Conservation (phyloP, 495 filamentous ascomycete genomes). For the Bathelium albidoporum region DNA sequence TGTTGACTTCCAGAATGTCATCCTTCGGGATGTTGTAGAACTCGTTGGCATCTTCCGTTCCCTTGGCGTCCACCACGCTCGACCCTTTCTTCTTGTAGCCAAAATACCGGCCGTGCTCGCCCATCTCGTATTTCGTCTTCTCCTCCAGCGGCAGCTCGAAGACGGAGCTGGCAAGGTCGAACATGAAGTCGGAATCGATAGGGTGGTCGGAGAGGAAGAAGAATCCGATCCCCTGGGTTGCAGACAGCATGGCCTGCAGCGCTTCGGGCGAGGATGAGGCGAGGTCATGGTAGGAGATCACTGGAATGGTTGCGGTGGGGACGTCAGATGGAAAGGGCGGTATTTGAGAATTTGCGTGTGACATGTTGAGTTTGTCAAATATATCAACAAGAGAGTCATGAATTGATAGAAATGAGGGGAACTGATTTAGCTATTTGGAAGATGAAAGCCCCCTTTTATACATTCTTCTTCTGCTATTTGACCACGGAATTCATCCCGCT, state of each 20-base stretch:
- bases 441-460: too few relatives aligned
- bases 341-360: not conserved
- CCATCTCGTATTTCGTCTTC: slow-evolving; percentile 16
- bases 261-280: slow-evolving; percentile 9
- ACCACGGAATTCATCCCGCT: not conserved
- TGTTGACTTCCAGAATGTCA: slow-evolving; percentile 19
- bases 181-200: slow-evolving; percentile 10
- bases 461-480: not conserved
- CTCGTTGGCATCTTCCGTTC: slow-evolving; percentile 21
- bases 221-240: slow-evolving; percentile 11
- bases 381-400: too few relatives aligned
- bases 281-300: slow-evolving; percentile 9
- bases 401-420: too few relatives aligned
- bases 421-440: too few relatives aligned
- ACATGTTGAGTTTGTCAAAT: not conserved
- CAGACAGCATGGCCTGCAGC: slow-evolving; percentile 9
- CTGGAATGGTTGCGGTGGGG: slow-evolving; percentile 10
- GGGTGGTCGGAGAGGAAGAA: slow-evolving; percentile 15
- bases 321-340: slow-evolving; percentile 15
- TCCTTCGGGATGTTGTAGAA: slow-evolving; percentile 27
- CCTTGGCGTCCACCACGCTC: slow-evolving; percentile 13
- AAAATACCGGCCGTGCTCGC: slow-evolving; percentile 15
- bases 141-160: slow-evolving; percentile 31
- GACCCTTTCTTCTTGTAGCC: slow-evolving; percentile 14
- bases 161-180: slow-evolving; percentile 35